A percentile compares a stretch with the other conserved stretches of the same genome.
Evolutionary conservation across 2,329 filamentous ascomycete species (phyloP).

Genomic region (Alternaria sp.): DNA sequence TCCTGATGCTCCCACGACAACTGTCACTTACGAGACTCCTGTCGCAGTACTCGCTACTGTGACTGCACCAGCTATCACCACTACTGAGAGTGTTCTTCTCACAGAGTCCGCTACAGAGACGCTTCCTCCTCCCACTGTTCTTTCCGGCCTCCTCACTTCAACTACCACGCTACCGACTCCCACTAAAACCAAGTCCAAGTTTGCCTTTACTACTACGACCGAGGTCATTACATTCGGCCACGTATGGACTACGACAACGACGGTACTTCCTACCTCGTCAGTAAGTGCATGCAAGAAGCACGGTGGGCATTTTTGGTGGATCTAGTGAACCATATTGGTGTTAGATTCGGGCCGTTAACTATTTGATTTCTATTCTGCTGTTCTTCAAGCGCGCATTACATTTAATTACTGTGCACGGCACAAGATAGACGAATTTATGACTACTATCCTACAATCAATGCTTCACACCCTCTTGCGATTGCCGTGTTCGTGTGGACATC

Average conservation of each 20-base stretch:
- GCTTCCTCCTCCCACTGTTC: constrained; percentile 45
- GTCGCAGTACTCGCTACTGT: constrained; percentile 41
- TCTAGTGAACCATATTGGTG: neutral
- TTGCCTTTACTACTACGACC: constrained; percentile 37
- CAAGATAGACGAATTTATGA: neutral
- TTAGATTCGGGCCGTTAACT: neutral
- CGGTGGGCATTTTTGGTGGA: constrained; percentile 39
- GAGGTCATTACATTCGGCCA: constrained; percentile 44
- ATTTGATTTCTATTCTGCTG: neutral
- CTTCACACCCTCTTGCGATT: neutral
- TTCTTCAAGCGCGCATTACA: neutral
- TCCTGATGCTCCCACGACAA: constrained; percentile 45
- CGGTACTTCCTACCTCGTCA: constrained; percentile 45
- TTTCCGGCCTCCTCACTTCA: constrained; percentile 40
- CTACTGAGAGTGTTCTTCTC: constrained; percentile 33
- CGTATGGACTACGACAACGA: constrained; percentile 44
- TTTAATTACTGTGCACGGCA: neutral
- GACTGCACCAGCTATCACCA: constrained; percentile 37
- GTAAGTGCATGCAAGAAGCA: constrained; percentile 41
- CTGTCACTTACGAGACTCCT: constrained; percentile 38
- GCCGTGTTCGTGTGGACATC: neutral
- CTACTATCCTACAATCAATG: neutral
- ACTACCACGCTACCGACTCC: constrained; percentile 46
- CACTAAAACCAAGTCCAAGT: constrained; percentile 41
- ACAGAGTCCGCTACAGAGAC: constrained; percentile 35